Percentiles rank a stretch among this genome's conserved stretches.
Evolutionary conservation across 306 rosid genomes (phyloP).

Genomic region (Begonia loranthoides): DNA sequence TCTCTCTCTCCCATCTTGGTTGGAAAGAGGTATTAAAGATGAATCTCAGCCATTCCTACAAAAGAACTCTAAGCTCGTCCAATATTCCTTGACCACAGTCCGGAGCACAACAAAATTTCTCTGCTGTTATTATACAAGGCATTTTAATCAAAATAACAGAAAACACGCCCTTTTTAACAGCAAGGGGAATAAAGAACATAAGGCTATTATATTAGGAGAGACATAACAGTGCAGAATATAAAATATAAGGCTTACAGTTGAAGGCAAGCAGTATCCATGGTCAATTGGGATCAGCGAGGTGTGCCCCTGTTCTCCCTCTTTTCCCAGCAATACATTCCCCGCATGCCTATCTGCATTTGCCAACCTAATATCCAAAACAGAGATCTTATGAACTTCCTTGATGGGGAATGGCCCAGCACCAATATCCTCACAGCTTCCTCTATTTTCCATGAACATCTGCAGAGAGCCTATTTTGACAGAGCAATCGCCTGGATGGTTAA

Average conservation of each 20-base stretch:
- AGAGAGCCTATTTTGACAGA: slow-evolving; percentile 78
- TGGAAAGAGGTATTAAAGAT: too few species aligned
- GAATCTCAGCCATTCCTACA: too few species aligned
- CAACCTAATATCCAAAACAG: slow-evolving; percentile 72
- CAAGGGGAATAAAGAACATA: too few species aligned
- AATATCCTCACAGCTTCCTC: slow-evolving; percentile 90
- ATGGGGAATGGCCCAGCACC: slow-evolving; percentile 75
- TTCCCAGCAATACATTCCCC: slow-evolving; percentile 66
- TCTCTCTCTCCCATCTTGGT: too few species aligned
- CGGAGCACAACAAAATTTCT: too few species aligned
- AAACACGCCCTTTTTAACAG: too few species aligned
- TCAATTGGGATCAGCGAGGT: slow-evolving; percentile 74
- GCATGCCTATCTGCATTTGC: slow-evolving; percentile 94
- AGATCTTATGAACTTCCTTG: slow-evolving; percentile 77
- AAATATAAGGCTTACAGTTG: slow-evolving; percentile 38
- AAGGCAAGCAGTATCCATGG: slow-evolving; percentile 96
- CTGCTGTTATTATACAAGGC: too few species aligned
- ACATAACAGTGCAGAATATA: too few species aligned
- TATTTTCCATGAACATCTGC: slow-evolving; percentile 78
- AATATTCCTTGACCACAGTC: too few species aligned
- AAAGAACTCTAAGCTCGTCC: too few species aligned
- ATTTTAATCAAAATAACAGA: too few species aligned
- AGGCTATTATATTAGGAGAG: too few species aligned
- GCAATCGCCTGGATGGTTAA: slow-evolving; percentile 50
- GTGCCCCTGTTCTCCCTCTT: slow-evolving; percentile 37